phyloP scores from a whole-genome alignment of 805 yeast species.

The Komagataella pastoris region DNA sequence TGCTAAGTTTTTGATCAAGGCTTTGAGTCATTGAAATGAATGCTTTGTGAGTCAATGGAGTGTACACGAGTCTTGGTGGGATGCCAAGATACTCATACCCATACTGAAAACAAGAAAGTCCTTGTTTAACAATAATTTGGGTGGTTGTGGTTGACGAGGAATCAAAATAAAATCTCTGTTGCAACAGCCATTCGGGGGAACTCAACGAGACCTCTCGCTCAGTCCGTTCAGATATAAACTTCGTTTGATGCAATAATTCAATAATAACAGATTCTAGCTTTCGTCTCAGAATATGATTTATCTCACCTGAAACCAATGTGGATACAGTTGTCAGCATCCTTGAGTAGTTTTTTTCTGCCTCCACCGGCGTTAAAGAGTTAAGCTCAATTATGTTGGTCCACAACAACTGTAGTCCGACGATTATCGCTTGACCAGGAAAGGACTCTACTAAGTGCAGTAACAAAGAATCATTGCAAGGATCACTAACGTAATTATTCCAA shows the following conservation, averaged over 20 bases:
- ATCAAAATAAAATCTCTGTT: constrained; percentile 34
- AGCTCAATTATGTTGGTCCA: not conserved
- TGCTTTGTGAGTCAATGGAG: constrained; percentile 56
- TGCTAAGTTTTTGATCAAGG: constrained; percentile 63
- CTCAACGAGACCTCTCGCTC: not conserved
- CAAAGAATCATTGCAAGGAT: not conserved
- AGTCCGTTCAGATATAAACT: constrained; percentile 13
- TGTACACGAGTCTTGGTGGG: constrained; percentile 59
- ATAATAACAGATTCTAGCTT: constrained; percentile 50
- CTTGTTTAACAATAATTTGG: constrained; percentile 35
- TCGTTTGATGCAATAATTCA: constrained; percentile 50
- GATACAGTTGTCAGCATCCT: not conserved
- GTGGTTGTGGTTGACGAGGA: constrained; percentile 11
- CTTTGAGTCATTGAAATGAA: constrained; percentile 67
- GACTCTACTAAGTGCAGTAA: not conserved
- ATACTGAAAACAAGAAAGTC: constrained; percentile 37
- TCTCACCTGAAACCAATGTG: not conserved
- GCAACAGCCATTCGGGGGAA: constrained; percentile 29
- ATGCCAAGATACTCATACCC: constrained; percentile 79
- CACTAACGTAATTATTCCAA: not conserved
- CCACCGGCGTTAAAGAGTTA: not conserved
- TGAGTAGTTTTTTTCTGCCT: not conserved
- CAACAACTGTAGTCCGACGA: not conserved
- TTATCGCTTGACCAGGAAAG: not conserved
- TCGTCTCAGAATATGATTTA: constrained; percentile 13